Evolutionary conservation across 768 basidiomycete genomes (phyloP), one percentile per base, ranked within the genome.

Genomic region (Hericium alpestre): DNA sequence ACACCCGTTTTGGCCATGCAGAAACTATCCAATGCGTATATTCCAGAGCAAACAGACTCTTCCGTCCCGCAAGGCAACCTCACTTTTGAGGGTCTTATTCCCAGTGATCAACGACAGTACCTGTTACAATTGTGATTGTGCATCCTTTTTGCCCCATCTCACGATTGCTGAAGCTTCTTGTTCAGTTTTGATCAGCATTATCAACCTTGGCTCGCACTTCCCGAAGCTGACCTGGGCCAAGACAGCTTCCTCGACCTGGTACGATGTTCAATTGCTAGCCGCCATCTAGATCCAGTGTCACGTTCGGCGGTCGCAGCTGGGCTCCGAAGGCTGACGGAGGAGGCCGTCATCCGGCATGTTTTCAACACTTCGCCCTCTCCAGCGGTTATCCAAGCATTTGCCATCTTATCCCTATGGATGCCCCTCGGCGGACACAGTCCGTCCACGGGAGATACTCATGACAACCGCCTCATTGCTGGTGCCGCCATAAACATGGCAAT

Each of bases 401-500:
- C 75, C 51, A 64, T 79, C 7, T 67, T 77, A 20, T 71, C 77
- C 2, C 51, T 77, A 23, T 78, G 76, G 76, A 67, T 72, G 8
- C 75, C 77, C 4, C 65, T 77, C 37, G 71, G 68, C 25, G 68
- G 71, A 32, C 37, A 12, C 7, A 41, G 47, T 32, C 54, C 67
- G 41, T 55, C 69, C 38, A 59, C 63, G 9, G 67, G 63, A 52
- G 65, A 66, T 55, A 67, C 65, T 41, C 70, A 71, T 4, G 77
- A 78, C 27, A 73, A 69, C 25, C 71, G 74, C 41, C 55, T 76
- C 46, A 61, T 72, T 38, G 68, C 73, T 39, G 73, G 69, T 9
- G 66, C 74, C 15, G 78, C 78, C 12, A 71, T 78, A 25, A 74
- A 70, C 51, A 77, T 76, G 74, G 76, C 75, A 20, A 75, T 73